Evolutionary conservation across 1,139 yeast species (phyloP).

Genomic region (Zygoascus hellenicus): DNA sequence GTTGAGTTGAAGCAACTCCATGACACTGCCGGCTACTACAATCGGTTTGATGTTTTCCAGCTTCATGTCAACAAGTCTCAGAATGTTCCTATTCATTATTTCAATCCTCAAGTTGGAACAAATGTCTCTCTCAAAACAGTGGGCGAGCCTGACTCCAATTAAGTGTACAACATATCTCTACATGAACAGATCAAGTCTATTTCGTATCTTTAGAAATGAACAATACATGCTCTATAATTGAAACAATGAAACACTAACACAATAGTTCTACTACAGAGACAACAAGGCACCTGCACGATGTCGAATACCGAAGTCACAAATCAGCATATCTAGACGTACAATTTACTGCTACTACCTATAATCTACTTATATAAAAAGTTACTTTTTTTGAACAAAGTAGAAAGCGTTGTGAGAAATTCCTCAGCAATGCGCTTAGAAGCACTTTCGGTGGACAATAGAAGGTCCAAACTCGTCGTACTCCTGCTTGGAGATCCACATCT

Average conservation of each 20-base stretch:
- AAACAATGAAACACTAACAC: no score
- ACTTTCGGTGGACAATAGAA: slow-evolving; percentile 99
- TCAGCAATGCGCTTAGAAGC: slow-evolving; percentile 62
- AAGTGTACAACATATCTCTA: no score
- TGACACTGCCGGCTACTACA: slow-evolving; percentile 23
- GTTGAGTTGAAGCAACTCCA: slow-evolving; percentile 23
- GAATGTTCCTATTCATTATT: not conserved
- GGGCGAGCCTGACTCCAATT: no score
- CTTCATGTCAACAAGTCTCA: slow-evolving; percentile 11
- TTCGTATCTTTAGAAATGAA: no score
- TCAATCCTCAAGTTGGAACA: not conserved
- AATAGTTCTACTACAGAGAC: no score
- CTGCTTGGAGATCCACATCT: slow-evolving; percentile 88
- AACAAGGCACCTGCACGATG: no score
- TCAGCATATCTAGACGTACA: not conserved
- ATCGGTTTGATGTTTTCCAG: slow-evolving; percentile 22
- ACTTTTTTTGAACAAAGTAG: not conserved
- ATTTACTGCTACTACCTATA: slow-evolving; percentile 5
- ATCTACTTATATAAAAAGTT: slow-evolving; percentile 1
- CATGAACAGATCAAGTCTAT: no score
- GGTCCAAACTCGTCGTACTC: slow-evolving; percentile 99
- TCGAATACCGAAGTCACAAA: no score
- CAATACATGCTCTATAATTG: no score
- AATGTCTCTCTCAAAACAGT: no score
- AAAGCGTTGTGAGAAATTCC: not conserved